Evolutionary conservation across 768 basidiomycete species (phyloP).

Genomic region (Candolleomyces efflorescens): DNA sequence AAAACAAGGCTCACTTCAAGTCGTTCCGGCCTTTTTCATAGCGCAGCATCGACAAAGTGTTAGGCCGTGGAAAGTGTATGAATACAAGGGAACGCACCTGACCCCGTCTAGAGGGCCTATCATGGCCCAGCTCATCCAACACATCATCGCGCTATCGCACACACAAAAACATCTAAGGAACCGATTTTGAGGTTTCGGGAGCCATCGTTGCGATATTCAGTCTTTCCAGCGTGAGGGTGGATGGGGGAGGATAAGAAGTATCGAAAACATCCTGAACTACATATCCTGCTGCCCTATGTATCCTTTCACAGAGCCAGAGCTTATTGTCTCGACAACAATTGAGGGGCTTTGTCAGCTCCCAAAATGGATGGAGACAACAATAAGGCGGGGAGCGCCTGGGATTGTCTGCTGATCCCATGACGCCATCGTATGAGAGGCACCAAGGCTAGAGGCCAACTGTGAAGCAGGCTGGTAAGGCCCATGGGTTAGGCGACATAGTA

Average conservation of each 20-base stretch:
- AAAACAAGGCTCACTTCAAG: neutral
- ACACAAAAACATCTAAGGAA: neutral
- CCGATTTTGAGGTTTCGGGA: neutral
- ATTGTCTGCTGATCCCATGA: neutral
- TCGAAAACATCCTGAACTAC: neutral
- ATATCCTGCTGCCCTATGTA: constrained; percentile 8
- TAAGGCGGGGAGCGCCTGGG: constrained; percentile 3
- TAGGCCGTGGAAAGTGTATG: neutral
- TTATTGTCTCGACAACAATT: constrained; percentile 8
- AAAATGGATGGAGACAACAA: constrained; percentile 5
- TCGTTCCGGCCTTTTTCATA: neutral
- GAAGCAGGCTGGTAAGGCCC: too few species aligned
- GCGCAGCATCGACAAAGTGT: neutral
- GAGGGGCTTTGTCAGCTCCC: constrained; percentile 1
- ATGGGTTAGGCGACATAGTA: too few species aligned
- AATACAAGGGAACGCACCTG: constrained; percentile 2
- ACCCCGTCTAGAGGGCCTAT: neutral
- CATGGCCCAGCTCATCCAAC: neutral
- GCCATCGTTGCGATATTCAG: neutral
- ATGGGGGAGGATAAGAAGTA: neutral
- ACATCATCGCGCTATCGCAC: neutral
- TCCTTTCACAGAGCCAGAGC: neutral
- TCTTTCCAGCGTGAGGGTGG: neutral
- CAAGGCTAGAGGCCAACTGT: too few species aligned
- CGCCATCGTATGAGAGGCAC: too few species aligned